A percentile compares a stretch with the other conserved stretches of the same genome.
Conservation (phyloP, 2,329 filamentous ascomycete species). For the Emydomyces testavorans region DNA sequence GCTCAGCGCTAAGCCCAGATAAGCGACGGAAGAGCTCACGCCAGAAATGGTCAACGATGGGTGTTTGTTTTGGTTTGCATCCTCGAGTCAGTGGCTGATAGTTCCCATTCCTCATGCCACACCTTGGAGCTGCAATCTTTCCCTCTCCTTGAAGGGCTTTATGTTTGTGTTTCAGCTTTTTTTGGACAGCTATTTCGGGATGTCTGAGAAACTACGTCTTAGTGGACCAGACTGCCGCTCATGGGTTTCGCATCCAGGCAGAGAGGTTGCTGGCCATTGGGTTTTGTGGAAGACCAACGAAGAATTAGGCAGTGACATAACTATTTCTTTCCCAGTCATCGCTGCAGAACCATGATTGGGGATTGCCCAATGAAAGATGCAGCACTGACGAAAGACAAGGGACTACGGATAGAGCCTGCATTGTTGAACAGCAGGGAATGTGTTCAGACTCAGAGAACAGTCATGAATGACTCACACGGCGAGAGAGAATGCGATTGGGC, state of each 20-base stretch:
- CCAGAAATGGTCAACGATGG: neutral
- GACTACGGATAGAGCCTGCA: neutral
- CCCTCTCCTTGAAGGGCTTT: neutral
- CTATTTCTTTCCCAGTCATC: neutral
- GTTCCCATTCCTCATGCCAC: too few relatives aligned
- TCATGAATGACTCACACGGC: neutral
- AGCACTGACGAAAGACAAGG: neutral
- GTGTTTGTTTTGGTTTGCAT: too few relatives aligned
- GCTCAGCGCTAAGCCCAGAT: constrained; percentile 9
- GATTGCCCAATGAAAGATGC: neutral
- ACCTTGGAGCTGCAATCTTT: too few relatives aligned
- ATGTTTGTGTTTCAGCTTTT: neutral
- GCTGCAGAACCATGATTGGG: neutral
- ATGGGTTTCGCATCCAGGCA: neutral
- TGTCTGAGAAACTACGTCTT: neutral
- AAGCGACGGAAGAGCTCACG: neutral
- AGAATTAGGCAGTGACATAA: neutral
- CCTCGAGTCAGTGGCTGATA: too few relatives aligned
- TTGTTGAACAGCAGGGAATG: neutral
- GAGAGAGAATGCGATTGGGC: too few relatives aligned
- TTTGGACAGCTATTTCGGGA: neutral
- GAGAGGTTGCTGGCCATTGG: neutral
- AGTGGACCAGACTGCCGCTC: neutral
- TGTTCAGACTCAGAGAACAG: neutral
- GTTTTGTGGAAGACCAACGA: neutral